Evolutionary conservation across 2,329 filamentous ascomycete genomes (phyloP), one percentile per base, ranked within the genome.

Genomic region (Aureobasidium zeae): DNA sequence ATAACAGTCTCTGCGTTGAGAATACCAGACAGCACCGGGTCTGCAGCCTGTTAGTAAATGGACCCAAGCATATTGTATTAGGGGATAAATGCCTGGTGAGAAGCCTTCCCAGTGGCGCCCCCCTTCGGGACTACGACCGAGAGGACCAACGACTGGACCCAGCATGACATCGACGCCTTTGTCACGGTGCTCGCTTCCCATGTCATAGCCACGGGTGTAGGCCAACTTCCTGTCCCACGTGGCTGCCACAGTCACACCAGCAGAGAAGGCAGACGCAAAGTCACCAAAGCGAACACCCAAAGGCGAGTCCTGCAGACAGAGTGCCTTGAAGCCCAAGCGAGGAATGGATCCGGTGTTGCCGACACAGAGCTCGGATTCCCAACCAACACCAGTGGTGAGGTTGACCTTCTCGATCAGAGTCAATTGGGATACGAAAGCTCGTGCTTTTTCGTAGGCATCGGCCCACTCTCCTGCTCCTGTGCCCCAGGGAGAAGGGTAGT

Each of bases 351-450:
- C 84, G 22, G 58, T 62, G 53, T 91, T 81, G 48, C 87, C 87
- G 10, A 94, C 86, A 54, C 86, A 91, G 50, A 74, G 71, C 49
- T 84, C 83, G 37, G 74, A 67, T 61, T 73, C 61, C 81, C 81
- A 86, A 31, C 77, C 78, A 41, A 11, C 15, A 44, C 89, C 89
- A 1, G 88, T 95, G 2, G 89, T 96, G 51, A 98, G 62, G 62
- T 96, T 96, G 63, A 96, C 86, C 68, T 94, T 95, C 63, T 95
- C 88, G 9, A 79, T 59, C 25, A 94, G 71, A 1, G 86, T 94
- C 64, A 94, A 66, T 59, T 87, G 79, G 8, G 81, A 82, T 33
- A 95, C 86, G 55, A 94, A 89, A 2, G 72, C 76, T 52, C 76
- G 77, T 1, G 88, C 88, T 61, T 83, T 80, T 15, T 65, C 67